Evolutionary conservation across 2,329 filamentous ascomycete species (phyloP).

Genomic region (Colletotrichum sp.): DNA sequence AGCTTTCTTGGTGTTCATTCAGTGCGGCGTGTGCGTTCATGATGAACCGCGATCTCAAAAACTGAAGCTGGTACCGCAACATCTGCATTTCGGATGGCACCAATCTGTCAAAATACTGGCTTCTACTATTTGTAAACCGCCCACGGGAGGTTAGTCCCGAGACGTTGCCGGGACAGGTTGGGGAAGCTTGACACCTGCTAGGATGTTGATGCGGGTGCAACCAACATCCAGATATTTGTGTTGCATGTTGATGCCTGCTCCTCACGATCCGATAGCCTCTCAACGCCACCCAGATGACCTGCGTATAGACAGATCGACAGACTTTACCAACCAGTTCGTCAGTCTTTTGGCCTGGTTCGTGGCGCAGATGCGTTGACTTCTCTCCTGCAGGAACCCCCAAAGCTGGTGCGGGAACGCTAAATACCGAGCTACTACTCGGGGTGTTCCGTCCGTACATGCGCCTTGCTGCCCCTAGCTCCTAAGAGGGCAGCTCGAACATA

Average conservation of each 20-base stretch:
- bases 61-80: not conserved
- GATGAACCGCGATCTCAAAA: not conserved
- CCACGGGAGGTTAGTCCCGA: not conserved
- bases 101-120: not conserved
- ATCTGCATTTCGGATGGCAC: slow-evolving; percentile 4
- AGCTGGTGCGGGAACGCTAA: not conserved
- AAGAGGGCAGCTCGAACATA: not conserved
- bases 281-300: not conserved
- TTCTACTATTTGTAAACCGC: not conserved
- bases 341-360: not conserved
- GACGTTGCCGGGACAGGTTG: not conserved
- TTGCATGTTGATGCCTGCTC: not conserved
- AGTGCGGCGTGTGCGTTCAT: not conserved
- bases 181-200: not conserved
- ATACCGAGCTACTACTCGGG: not conserved
- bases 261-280: not conserved
- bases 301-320: not conserved
- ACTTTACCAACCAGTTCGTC: not conserved
- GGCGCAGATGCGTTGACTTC: not conserved
- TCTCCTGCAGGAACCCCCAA: not conserved
- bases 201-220: not conserved
- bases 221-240: not conserved
- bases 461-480: not conserved
- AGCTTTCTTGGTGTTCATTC: not conserved
- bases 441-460: slow-evolving; percentile 6